Evolutionary conservation across 345 rosid genomes (phyloP).

Genomic region (Punica granatum): DNA sequence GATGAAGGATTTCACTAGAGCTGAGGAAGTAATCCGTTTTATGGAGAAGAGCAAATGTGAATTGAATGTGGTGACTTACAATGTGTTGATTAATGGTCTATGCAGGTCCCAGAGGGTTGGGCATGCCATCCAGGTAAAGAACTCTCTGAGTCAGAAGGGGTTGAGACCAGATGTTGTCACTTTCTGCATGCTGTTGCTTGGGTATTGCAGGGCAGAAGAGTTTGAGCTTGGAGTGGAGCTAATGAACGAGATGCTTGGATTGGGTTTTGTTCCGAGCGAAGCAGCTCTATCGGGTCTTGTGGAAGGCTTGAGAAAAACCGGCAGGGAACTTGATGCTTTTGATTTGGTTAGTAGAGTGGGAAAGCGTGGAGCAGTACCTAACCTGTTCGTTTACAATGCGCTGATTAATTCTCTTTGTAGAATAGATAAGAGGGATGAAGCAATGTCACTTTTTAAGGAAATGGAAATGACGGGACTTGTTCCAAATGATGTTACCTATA

Average conservation of each 20-base stretch:
- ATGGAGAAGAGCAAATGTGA: conserved; percentile 49
- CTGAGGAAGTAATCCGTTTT: conserved; percentile 43
- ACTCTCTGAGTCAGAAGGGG: conserved; percentile 30
- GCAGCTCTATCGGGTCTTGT: conserved; percentile 58
- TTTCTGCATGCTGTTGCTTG: conserved; percentile 60
- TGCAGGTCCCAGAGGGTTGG: conserved; percentile 56
- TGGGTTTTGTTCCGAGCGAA: conserved; percentile 56
- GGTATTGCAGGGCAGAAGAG: conserved; percentile 59
- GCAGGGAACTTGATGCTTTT: conserved; percentile 45
- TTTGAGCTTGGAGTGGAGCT: conserved; percentile 42
- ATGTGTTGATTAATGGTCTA: conserved; percentile 75
- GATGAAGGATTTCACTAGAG: conserved; percentile 54
- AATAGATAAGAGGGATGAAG: conserved; percentile 46
- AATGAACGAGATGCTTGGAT: conserved; percentile 61
- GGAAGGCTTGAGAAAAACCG: conserved; percentile 68
- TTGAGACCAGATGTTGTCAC: conserved; percentile 58
- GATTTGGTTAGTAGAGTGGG: conserved; percentile 44
- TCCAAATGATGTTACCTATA: conserved; percentile 60
- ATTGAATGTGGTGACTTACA: conserved; percentile 54
- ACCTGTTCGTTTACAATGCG: conserved; percentile 66
- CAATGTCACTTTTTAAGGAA: conserved; percentile 49
- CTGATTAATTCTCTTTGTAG: conserved; percentile 67
- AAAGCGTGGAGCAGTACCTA: conserved; percentile 43
- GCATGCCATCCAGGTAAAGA: conserved; percentile 69
- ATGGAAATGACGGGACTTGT: conserved; percentile 40